Percentiles rank a stretch among this genome's conserved stretches.
phyloP scores from a whole-genome alignment of 208 protist genomes.

The Crithidia acanthocephali region DNA sequence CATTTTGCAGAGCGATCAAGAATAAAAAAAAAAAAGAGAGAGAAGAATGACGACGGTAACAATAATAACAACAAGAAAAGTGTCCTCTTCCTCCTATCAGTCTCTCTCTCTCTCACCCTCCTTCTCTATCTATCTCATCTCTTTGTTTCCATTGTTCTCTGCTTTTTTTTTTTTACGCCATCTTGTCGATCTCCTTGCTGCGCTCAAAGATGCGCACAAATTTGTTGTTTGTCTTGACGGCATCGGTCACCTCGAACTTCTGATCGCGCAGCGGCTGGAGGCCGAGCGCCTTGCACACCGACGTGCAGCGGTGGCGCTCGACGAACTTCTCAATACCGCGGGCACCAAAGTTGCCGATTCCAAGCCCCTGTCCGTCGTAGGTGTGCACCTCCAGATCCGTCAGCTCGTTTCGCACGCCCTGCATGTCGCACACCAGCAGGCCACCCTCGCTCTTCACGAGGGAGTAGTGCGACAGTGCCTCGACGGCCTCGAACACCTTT shows the following conservation, averaged over 20 bases:
- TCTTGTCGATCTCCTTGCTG: constrained; percentile 20
- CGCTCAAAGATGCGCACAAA: constrained; percentile 27
- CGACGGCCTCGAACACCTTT: constrained; percentile 62
- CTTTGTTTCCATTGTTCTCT: background rate
- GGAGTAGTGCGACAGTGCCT: constrained; percentile 85
- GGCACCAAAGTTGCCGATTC: constrained; percentile 68
- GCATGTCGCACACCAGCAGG: constrained; percentile 74
- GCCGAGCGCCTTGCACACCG: constrained; percentile 51
- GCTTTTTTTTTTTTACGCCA: constrained; percentile 13
- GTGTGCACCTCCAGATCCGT: constrained; percentile 84
- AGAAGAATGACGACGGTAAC: constrained; percentile 4
- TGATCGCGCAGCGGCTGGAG: constrained; percentile 30
- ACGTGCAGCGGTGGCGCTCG: constrained; percentile 53
- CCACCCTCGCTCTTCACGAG: constrained; percentile 47
- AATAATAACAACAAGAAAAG: background rate
- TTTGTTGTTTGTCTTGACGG: constrained; percentile 16
- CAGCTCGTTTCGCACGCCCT: constrained; percentile 60
- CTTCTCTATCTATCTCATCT: too few species aligned
- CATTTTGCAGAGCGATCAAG: background rate
- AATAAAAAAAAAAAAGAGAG: constrained; percentile 15
- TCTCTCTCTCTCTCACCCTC: too few species aligned
- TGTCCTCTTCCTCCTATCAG: too few species aligned
- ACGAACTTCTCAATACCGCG: constrained; percentile 63
- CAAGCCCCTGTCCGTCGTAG: constrained; percentile 57
- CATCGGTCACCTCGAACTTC: constrained; percentile 20